Conservation (phyloP, 2,329 filamentous ascomycete genomes). For the Aspergillus arachidicola region DNA sequence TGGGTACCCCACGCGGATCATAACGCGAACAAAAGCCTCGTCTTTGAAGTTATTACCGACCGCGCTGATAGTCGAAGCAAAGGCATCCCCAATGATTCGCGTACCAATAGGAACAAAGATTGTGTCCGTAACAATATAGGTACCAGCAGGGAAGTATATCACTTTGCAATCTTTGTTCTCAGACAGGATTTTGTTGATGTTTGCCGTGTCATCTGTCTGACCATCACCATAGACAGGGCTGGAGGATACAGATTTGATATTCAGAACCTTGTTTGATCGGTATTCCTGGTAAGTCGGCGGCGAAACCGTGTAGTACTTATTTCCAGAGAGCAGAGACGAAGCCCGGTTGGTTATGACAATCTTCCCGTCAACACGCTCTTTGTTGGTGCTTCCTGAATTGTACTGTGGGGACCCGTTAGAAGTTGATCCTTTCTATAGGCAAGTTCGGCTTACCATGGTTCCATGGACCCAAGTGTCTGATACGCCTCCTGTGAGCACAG, state of each 20-base stretch:
- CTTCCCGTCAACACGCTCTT: slow-evolving; percentile 30
- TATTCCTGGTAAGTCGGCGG: slow-evolving; percentile 50
- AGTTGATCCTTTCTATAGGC: background rate
- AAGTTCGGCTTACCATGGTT: slow-evolving; percentile 28
- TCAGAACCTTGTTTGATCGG: slow-evolving; percentile 46
- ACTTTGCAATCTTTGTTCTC: slow-evolving; percentile 49
- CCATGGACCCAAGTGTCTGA: slow-evolving; percentile 36
- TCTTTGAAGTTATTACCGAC: slow-evolving; percentile 51
- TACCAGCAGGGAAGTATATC: slow-evolving; percentile 59
- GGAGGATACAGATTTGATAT: slow-evolving; percentile 48
- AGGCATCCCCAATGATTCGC: slow-evolving; percentile 58
- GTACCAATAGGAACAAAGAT: slow-evolving; percentile 52
- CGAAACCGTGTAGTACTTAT: slow-evolving; percentile 44
- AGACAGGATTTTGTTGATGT: slow-evolving; percentile 38
- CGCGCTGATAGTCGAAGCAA: slow-evolving; percentile 52
- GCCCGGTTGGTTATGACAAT: slow-evolving; percentile 33
- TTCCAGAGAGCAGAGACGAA: slow-evolving; percentile 30
- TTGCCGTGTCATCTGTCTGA: slow-evolving; percentile 39
- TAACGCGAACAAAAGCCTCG: slow-evolving; percentile 46
- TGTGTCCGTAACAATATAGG: slow-evolving; percentile 53
- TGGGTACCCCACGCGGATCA: slow-evolving; percentile 54
- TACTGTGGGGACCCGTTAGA: slow-evolving; percentile 14
- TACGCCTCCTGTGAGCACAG: slow-evolving; percentile 22
- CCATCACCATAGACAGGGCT: slow-evolving; percentile 48
- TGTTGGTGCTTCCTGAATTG: slow-evolving; percentile 17